phyloP scores from a whole-genome alignment of 345 rosid species.

The Noccaea caerulescens region DNA sequence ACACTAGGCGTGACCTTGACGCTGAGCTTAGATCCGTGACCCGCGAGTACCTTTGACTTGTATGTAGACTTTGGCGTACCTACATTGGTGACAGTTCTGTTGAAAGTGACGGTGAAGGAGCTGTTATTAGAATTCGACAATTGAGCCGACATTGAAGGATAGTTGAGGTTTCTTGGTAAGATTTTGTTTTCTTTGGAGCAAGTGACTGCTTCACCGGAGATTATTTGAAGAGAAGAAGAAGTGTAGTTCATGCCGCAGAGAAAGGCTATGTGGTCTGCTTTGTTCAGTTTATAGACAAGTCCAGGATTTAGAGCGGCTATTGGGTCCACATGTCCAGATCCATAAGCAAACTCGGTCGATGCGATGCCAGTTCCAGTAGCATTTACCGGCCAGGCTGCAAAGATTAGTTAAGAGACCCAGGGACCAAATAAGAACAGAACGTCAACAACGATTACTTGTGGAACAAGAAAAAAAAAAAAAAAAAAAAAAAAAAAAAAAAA shows the following conservation, averaged over 20 bases:
- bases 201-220: slow-evolving; percentile 45
- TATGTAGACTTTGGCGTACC: slow-evolving; percentile 53
- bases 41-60: slow-evolving; percentile 34
- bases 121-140: not conserved
- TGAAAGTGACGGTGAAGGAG: slow-evolving; percentile 40
- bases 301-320: slow-evolving; percentile 44
- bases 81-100: slow-evolving; percentile 60
- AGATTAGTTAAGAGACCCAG: not conserved
- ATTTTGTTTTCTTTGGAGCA: slow-evolving; percentile 32
- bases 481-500: not conserved
- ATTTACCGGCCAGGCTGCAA: slow-evolving; percentile 44
- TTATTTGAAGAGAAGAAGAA: not conserved
- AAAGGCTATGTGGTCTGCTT: slow-evolving; percentile 39
- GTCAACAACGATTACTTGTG: slow-evolving; percentile 3
- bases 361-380: not conserved
- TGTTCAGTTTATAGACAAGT: slow-evolving; percentile 39
- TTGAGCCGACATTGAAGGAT: slow-evolving; percentile 29
- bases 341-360: slow-evolving; percentile 39
- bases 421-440: not conserved
- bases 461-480: not conserved
- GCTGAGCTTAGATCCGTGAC: slow-evolving; percentile 8
- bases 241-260: slow-evolving; percentile 41
- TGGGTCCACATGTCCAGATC: slow-evolving; percentile 50
- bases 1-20: slow-evolving; percentile 49
- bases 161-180: slow-evolving; percentile 30